Conservation (phyloP, 1,284 basidiomycete species). For the Fomitopsis betulina region DNA sequence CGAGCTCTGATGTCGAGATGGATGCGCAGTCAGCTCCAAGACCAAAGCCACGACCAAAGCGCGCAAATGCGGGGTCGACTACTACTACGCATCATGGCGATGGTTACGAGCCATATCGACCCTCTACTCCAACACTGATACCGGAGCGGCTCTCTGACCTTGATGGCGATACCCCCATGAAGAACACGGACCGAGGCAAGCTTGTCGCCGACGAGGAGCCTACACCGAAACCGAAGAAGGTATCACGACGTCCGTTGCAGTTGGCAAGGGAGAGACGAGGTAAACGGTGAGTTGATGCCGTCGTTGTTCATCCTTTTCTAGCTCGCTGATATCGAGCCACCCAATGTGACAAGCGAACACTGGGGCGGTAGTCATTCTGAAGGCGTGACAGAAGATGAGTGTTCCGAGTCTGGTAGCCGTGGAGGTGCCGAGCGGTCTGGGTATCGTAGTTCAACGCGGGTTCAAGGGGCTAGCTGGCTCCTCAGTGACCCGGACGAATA, state of each 20-base stretch:
- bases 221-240: conserved; percentile 6
- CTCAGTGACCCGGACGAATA: background rate
- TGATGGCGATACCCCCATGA: background rate
- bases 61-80: background rate
- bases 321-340: too few relatives aligned
- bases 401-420: background rate
- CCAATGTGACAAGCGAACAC: background rate
- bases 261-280: background rate
- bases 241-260: background rate
- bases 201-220: background rate
- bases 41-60: conserved; percentile 1
- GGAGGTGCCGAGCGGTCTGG: background rate
- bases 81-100: background rate
- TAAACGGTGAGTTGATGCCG: background rate
- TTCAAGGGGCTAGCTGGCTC: background rate
- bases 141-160: background rate
- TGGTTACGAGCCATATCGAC: background rate
- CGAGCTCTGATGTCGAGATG: conserved; percentile 1
- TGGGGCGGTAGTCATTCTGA: background rate
- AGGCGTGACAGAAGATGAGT: background rate
- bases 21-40: background rate
- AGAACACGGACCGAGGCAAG: background rate
- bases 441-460: background rate
- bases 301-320: too few relatives aligned
- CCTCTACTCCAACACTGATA: background rate